Conservation (phyloP, 495 filamentous ascomycete genomes). For the Penicillium canescens region DNA sequence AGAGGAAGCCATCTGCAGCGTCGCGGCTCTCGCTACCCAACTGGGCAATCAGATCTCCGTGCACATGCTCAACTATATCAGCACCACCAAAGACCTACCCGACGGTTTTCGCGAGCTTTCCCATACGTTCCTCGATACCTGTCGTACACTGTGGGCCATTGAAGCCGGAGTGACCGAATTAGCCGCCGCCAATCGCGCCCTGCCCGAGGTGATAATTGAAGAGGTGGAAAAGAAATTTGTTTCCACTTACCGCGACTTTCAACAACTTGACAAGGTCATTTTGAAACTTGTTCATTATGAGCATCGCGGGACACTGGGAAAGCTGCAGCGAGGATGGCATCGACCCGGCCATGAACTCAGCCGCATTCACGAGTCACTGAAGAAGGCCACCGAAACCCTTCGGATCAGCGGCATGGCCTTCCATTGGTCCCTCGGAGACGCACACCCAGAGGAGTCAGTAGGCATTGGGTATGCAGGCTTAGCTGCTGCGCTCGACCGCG, state of each 20-base stretch:
- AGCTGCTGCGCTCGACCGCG: conserved; percentile 27
- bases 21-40: conserved; percentile 26
- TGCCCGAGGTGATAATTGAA: conserved; percentile 45
- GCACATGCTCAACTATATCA: conserved; percentile 57
- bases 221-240: conserved; percentile 55
- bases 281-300: conserved; percentile 49
- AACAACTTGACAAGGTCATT: conserved; percentile 50
- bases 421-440: conserved; percentile 24
- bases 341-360: conserved; percentile 20
- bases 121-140: conserved; percentile 52
- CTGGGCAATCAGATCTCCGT: conserved; percentile 52
- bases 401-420: conserved; percentile 28
- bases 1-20: conserved; percentile 21
- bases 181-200: conserved; percentile 27
- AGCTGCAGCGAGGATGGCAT: conserved; percentile 51
- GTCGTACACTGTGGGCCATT: conserved; percentile 51
- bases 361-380: conserved; percentile 26
- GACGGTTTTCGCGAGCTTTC: conserved; percentile 50
- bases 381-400: conserved; percentile 19
- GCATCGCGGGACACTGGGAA: conserved; percentile 45
- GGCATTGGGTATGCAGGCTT: conserved; percentile 26
- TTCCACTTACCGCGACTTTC: conserved; percentile 44
- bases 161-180: conserved; percentile 50
- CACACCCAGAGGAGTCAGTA: conserved; percentile 19
- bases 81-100: conserved; percentile 41